Conservation (phyloP, 1,284 basidiomycete species). For the Xerocomus nothofagi region DNA sequence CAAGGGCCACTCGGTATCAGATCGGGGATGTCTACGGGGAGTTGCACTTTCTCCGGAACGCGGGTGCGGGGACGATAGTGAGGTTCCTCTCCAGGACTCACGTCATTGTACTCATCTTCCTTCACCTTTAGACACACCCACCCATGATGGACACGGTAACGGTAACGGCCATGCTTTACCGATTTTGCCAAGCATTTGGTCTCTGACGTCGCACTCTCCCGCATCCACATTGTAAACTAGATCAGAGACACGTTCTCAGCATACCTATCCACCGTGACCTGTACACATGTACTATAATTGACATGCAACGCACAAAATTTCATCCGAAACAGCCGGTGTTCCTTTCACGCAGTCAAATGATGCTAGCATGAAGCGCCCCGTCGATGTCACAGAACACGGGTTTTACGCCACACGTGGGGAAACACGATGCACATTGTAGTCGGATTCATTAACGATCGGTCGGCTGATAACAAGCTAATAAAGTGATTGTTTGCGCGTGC, state of each 20-base stretch:
- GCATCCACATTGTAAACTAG: slow-evolving; percentile 38
- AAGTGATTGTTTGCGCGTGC: slow-evolving; percentile 24
- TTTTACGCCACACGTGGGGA: slow-evolving; percentile 35
- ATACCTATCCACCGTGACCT: slow-evolving; percentile 32
- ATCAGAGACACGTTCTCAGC: slow-evolving; percentile 30
- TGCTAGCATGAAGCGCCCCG: slow-evolving; percentile 13
- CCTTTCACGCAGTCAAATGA: slow-evolving; percentile 27
- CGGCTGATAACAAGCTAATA: slow-evolving; percentile 33
- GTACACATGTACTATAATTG: slow-evolving; percentile 36
- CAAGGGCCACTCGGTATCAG: slow-evolving; percentile 72
- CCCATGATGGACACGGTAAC: slow-evolving; percentile 85
- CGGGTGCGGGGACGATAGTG: slow-evolving; percentile 79
- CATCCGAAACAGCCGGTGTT: slow-evolving; percentile 23
- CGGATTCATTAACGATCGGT: slow-evolving; percentile 29
- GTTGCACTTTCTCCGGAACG: slow-evolving; percentile 73
- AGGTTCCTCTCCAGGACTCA: slow-evolving; percentile 20
- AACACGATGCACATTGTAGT: slow-evolving; percentile 37
- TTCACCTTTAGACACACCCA: slow-evolving; percentile 64
- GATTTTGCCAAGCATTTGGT: slow-evolving; percentile 69
- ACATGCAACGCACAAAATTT: slow-evolving; percentile 31
- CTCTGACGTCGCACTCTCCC: slow-evolving; percentile 43
- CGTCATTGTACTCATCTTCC: slow-evolving; percentile 26
- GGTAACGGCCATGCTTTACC: slow-evolving; percentile 79
- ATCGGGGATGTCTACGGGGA: slow-evolving; percentile 82
- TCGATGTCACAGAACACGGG: slow-evolving; percentile 31